Base-by-base conservation (phyloP, 208 protist genomes). In the Trypanosoma congolense region DNA sequence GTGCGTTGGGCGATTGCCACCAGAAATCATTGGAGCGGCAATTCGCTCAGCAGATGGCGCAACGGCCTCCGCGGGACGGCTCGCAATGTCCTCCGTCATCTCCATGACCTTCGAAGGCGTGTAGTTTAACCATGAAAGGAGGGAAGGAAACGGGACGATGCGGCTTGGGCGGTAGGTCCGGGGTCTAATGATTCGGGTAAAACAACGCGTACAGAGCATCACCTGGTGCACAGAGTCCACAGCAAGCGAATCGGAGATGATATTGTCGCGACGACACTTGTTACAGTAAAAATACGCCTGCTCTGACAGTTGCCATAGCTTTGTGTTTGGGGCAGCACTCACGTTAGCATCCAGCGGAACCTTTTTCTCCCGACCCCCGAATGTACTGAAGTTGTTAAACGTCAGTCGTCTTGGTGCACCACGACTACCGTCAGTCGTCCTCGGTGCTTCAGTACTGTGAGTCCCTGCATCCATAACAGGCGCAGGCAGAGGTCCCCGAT, bases 61-160 rank as follows among this genome's bases (percentile, higher is more conserved):
- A 29, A 87, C 84, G n/a, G 78, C 84, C 68, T 88, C 80, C 1
- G 80, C 84, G 29, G 80, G 80, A 22, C 84, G 80, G 49, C 71
- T 56, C 38, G 82, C 49, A n/a, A 89, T 75, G 48, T 92, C 79
- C 28, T 83, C 73, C 1, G 77, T 54, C 44, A 92, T 65, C 53
- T 75, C 65, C 61, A 77, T 80, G 49, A 80, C 84, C 48, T 70
- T 54, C 18, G 65, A 54, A 4, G 84, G 84, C 51, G 67, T 76
- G 72, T 92, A 92, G 56, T 84, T 73, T 12, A 92, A 69, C 81
- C 84, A 92, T 36, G 84, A 88, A 35, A 92, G 70, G 44, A 92
- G 71, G 3, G 84, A 92, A 1, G 84, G 84, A 63, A 92, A 92
- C 2, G 84, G 84, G 8, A 92, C 80, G 38, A 87, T 65, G 50